Conservation (phyloP, 2,329 filamentous ascomycete genomes). For the Penicillium sp. region DNA sequence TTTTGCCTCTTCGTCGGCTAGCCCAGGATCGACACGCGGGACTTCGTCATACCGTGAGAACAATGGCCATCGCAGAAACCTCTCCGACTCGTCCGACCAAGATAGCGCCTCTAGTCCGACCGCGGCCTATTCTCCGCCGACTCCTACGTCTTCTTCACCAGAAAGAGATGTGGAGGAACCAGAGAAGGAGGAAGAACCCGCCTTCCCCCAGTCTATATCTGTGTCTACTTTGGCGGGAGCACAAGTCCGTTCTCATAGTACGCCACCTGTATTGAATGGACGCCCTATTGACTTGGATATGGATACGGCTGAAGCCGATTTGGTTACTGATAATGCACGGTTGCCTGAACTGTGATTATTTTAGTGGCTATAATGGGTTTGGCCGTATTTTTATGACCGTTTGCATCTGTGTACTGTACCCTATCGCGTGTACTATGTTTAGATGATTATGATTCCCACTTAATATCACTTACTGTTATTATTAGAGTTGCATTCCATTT, state of each 20-base stretch:
- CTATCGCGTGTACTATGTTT: not conserved
- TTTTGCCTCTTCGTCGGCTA: conserved; percentile 37
- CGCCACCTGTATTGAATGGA: conserved; percentile 29
- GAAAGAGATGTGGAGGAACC: conserved; percentile 14
- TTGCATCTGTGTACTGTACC: conserved; percentile 7
- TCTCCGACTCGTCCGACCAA: conserved; percentile 37
- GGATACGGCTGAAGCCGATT: not conserved
- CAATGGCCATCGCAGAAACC: conserved; percentile 28
- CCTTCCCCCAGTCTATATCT: conserved; percentile 17
- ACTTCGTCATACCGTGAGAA: conserved; percentile 27
- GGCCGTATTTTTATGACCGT: conserved; percentile 3
- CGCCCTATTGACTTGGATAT: conserved; percentile 10
- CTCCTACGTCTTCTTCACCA: conserved; percentile 34
- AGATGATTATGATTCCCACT: conserved; percentile 1
- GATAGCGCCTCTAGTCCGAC: conserved; percentile 31
- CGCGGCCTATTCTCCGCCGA: conserved; percentile 40
- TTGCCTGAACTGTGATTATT: conserved; percentile 1
- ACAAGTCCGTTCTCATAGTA: conserved; percentile 32
- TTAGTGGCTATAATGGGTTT: not conserved
- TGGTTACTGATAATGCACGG: not conserved
- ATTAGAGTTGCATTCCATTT: not conserved
- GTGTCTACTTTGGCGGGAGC: conserved; percentile 24
- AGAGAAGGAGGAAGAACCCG: conserved; percentile 17
- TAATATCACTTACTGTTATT: not conserved
- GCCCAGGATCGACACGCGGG: conserved; percentile 38